Evolutionary conservation across 306 rosid genomes (phyloP), one percentile per base, ranked within the genome.

Genomic region (Cicer chorassanicum): DNA sequence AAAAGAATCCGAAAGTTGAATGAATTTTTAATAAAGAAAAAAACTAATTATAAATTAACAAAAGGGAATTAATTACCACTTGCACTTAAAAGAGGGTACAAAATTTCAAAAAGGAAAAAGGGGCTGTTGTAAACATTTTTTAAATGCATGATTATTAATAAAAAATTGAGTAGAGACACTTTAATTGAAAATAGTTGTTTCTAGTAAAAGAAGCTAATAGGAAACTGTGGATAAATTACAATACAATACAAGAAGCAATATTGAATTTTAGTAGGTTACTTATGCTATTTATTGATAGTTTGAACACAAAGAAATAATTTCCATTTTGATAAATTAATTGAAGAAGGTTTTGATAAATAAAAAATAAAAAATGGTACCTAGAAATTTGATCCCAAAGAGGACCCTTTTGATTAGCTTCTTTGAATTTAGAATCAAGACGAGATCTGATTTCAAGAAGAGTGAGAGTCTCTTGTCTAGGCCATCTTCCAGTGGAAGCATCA

Each of bases 381-480:
- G 99, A 95, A 62, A 95, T 93, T 66, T 95, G 98, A 76, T 90
- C 98, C 99, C 99, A 95, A 2, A 95, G 87, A 48, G 99, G 99
- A 4, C 98, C 99, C 65, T 95, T 95, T 43, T 95, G 98, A 80
- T 88, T 95, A 40, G 98, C 98, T 70, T 95, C 98, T 82, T 92
- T 95, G 84, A 95, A 95, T 84, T 92, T 90, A 73, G 87, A 80
- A 86, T 95, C 91, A n/a, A 95, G 96, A 10, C 96, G 88, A 80
- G 99, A 92, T 86, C 99, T 93, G 90, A 95, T 85, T 80, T 95
- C 97, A 79, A 95, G 89, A 74, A 95, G 97, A 68, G 96, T 92
- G 18, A 95, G 99, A 15, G 99, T 95, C 83, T 95, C 99, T 45
- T 95, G 98, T 49, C 99, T 84, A 5, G 99, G 98, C 98, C 98